These are phyloP conservation scores for Piper longum DNA, from an alignment of 164 flowering plant genomes.

Conservation along the genomic window DNA sequence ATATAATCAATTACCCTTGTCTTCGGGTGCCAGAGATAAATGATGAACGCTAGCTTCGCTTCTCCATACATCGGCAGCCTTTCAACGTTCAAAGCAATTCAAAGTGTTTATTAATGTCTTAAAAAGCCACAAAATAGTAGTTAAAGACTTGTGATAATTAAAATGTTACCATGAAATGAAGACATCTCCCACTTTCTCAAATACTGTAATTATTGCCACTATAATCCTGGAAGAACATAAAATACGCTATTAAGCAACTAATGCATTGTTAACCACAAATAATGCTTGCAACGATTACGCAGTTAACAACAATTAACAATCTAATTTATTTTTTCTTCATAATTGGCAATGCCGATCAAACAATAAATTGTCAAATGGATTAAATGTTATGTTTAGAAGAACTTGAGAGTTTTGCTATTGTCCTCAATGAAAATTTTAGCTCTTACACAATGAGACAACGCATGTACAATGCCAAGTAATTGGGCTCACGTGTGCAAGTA, in stretches of 20 bases:
- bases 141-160: not conserved
- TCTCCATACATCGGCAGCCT: slow-evolving; percentile 84
- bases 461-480: no score
- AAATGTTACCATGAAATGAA: slow-evolving; percentile 49
- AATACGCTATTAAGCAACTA: not conserved
- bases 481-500: no score
- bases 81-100: not conserved
- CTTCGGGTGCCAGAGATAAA: slow-evolving; percentile 76
- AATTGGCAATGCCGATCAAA: no score
- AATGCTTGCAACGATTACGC: no score
- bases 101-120: not conserved
- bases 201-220: slow-evolving; percentile 39
- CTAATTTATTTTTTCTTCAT: no score
- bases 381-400: no score
- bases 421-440: no score
- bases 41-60: slow-evolving; percentile 44
- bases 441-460: no score
- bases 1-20: slow-evolving; percentile 40
- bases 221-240: slow-evolving; percentile 45
- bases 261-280: not conserved
- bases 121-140: no score
- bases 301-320: no score
- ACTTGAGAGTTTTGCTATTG: no score
- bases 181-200: slow-evolving; percentile 47
- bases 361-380: no score